Evolutionary conservation across 1,284 basidiomycete genomes (phyloP).

Genomic region (Sphagnurus paluster): DNA sequence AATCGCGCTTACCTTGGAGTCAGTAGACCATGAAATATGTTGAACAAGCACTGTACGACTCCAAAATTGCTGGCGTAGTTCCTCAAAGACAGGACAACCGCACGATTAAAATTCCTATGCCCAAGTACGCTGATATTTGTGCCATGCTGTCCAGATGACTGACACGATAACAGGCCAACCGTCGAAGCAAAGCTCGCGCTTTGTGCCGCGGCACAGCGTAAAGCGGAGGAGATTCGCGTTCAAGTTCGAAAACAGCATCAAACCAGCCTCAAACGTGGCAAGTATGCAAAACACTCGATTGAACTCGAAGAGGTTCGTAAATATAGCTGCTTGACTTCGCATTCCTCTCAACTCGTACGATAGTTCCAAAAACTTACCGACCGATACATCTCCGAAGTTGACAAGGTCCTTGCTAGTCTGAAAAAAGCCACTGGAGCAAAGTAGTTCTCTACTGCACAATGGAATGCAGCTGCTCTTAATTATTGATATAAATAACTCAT

Average conservation of each 20-base stretch:
- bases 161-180: conserved; percentile 54
- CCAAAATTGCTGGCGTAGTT: conserved; percentile 66
- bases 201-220: conserved; percentile 51
- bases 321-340: background rate
- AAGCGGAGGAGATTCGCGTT: conserved; percentile 73
- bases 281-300: conserved; percentile 63
- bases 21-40: conserved; percentile 72
- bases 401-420: conserved; percentile 59
- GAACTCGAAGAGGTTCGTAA: conserved; percentile 61
- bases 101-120: conserved; percentile 76
- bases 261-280: conserved; percentile 64
- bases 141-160: conserved; percentile 1
- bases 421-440: conserved; percentile 56
- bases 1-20: conserved; percentile 14
- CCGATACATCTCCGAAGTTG: conserved; percentile 59
- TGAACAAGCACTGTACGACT: conserved; percentile 69
- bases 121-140: conserved; percentile 51
- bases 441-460: conserved; percentile 21
- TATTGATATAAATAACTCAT: too few relatives aligned
- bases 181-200: conserved; percentile 65
- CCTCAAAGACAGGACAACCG: conserved; percentile 68
- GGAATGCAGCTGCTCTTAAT: too few relatives aligned
- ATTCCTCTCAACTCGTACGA: background rate
- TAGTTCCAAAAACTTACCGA: conserved; percentile 76
- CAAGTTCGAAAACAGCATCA: conserved; percentile 72